Evolutionary conservation across 2,329 filamentous ascomycete species (phyloP), one percentile per base, ranked within the genome.

Genomic region (Phaeosphaeria sp.): DNA sequence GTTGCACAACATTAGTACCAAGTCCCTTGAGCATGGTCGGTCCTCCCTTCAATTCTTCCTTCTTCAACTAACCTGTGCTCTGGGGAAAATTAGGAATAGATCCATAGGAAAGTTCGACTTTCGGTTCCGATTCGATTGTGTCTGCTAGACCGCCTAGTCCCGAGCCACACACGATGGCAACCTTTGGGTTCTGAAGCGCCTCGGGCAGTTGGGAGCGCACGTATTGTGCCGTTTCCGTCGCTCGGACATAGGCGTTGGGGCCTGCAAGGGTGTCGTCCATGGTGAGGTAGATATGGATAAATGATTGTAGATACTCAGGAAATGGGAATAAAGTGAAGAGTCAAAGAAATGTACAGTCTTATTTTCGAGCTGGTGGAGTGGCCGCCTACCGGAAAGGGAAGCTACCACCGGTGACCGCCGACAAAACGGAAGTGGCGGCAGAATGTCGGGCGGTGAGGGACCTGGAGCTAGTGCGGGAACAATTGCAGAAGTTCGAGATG

Each of bases 101-200:
- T 40, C 78, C 78, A 69, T 89, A 89, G 17, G 83, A 79, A 66
- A 85, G 82, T 68, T 86, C 84, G 54, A 83, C 77, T 55, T 80
- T 80, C 7, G 79, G 79, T 25, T 80, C 77, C 20, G 78, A 66
- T 51, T 86, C 78, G 46, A 89, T 81, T 3, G 83, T 85, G 55
- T 84, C 79, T 56, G 82, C 85, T 36, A 90, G 81, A 1, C 86
- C 86, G 42, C 86, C 86, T 8, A 90, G 76, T 3, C 87, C 87
- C 49, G 86, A 88, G 30, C 87, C 87, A 70, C 87, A 90, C 22
- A 89, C 83, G 55, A 90, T 86, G 40, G 86, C 87, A 59, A 89
- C 81, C 56, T 81, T 80, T 11, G 87, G 87, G 2, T 77, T 74
- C 53, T 83, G 79, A n/a, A 87, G 71, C 17, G 71, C 59, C 42